Conservation (phyloP, 108 stramenopile species). For the Skeletonema grethae region DNA sequence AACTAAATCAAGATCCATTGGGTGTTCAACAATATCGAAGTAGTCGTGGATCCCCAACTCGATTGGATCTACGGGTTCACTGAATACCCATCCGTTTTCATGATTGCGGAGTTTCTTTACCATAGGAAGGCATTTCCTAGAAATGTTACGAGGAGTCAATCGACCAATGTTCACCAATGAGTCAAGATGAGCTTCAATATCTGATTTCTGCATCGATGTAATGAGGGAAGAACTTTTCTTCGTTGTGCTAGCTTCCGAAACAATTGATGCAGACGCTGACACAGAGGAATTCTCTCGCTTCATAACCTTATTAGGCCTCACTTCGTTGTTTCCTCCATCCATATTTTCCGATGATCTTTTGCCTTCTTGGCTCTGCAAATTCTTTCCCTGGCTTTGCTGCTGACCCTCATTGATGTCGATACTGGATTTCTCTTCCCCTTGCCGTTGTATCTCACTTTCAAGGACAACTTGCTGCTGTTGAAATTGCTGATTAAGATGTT, state of each 20-base stretch:
- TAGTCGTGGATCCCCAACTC: constrained; percentile 94
- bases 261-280: constrained; percentile 9
- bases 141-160: constrained; percentile 72
- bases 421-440: constrained; percentile 9
- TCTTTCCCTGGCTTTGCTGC: constrained; percentile 4
- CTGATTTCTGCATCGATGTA: constrained; percentile 63
- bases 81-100: constrained; percentile 89
- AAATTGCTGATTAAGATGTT: constrained; percentile 59
- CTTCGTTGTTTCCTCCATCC: constrained; percentile 12
- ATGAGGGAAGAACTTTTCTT: constrained; percentile 50
- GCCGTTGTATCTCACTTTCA: constrained; percentile 53
- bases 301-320: constrained; percentile 18
- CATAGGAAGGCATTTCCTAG: constrained; percentile 80
- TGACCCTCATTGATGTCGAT: not conserved
- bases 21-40: constrained; percentile 90
- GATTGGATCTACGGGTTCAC: constrained; percentile 93
- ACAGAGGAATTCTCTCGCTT: constrained; percentile 9
- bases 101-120: constrained; percentile 80
- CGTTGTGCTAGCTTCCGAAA: constrained; percentile 3
- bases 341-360: constrained; percentile 30
- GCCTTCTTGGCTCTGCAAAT: not conserved
- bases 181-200: constrained; percentile 77
- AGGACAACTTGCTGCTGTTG: constrained; percentile 63
- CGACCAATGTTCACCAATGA: constrained; percentile 66
- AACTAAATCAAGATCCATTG: constrained; percentile 83